Base-by-base conservation (phyloP, 2,329 filamentous ascomycete genomes). In the Myotisia sp. region DNA sequence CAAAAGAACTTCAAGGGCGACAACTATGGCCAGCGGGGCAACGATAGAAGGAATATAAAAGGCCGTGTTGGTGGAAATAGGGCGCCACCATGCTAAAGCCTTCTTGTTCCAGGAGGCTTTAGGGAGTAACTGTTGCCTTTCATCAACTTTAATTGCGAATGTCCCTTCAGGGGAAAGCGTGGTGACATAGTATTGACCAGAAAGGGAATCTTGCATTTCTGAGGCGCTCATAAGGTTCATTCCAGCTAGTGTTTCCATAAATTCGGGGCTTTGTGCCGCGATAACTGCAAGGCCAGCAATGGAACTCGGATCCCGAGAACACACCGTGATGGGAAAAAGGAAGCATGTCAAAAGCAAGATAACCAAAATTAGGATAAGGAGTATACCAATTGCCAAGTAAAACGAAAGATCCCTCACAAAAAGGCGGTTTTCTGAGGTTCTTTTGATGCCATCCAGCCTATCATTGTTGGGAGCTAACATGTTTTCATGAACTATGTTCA, bases 261-360 rank as follows among this genome's bases (percentile, higher is more conserved):
- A 26, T 14, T 33, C 34, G 5, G 37, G 27, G 10, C 38, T 42
- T 10, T 26, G 28, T 4, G 40, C 13, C 19, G 40, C 26, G 6
- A 42, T 24, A 2, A 37, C 33, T 9, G 37, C 31, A 3, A 42
- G 4, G 9, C 40, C 40, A 29, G 21, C 37, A 18, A 42, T 42
- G 2, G 37, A 40, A 8, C 37, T 26, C 2, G 37, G 34, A n/a
- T 42, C 40, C 10, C 24, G n/a, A 9, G 40, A 23, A 24, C 40
- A 42, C 14, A 38, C 34, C 8, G 37, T 21, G 14, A 40, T 34
- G 0, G 34, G 37, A 5, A 40, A 17, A 19, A 21, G 38, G 12
- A 35, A 33, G 8, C 9, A 33, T 4, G 34, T 22, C 10, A 42
- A 33, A 14, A 33, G 2, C 6, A 24, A 10, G 3, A 14, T 14